Evolutionary conservation across 2,329 filamentous ascomycete genomes (phyloP).

Genomic region (Lasiodiplodia theobromae): DNA sequence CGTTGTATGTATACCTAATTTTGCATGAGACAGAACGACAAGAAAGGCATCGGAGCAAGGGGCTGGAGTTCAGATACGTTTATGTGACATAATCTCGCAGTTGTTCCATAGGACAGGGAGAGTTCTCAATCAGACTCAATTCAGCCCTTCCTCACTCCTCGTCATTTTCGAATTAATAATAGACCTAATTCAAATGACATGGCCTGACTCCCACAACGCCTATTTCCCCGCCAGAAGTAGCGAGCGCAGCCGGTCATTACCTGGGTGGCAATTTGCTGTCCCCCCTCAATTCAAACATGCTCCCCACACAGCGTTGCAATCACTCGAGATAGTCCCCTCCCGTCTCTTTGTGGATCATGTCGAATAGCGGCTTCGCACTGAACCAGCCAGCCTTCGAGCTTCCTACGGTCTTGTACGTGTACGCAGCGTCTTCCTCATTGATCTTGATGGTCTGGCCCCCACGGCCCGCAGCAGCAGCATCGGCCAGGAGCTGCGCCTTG

Average conservation of each 20-base stretch:
- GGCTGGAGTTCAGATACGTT: not conserved
- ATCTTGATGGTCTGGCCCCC: conserved; percentile 72
- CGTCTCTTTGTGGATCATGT: conserved; percentile 64
- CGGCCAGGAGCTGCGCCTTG: conserved; percentile 60
- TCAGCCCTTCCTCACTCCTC: not conserved
- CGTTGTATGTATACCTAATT: not conserved
- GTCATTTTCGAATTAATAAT: not conserved
- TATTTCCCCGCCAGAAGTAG: not conserved
- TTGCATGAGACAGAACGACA: not conserved
- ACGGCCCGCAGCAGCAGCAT: conserved; percentile 65
- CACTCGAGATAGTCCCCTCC: conserved; percentile 18
- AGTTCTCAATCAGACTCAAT: not conserved
- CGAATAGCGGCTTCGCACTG: conserved; percentile 74
- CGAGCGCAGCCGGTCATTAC: not conserved
- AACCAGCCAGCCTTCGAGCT: conserved; percentile 71
- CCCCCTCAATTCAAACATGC: not conserved
- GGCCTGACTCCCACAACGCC: not conserved
- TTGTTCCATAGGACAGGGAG: not conserved
- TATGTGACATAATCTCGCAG: not conserved
- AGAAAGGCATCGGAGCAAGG: not conserved
- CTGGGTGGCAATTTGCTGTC: not conserved
- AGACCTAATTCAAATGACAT: not conserved
- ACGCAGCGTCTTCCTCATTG: conserved; percentile 70
- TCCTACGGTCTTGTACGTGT: conserved; percentile 72
- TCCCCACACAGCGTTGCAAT: not conserved